These are phyloP conservation scores for Scenedesmus sp. DNA, from an alignment of 163 green algal species.

Conservation along the genomic window DNA sequence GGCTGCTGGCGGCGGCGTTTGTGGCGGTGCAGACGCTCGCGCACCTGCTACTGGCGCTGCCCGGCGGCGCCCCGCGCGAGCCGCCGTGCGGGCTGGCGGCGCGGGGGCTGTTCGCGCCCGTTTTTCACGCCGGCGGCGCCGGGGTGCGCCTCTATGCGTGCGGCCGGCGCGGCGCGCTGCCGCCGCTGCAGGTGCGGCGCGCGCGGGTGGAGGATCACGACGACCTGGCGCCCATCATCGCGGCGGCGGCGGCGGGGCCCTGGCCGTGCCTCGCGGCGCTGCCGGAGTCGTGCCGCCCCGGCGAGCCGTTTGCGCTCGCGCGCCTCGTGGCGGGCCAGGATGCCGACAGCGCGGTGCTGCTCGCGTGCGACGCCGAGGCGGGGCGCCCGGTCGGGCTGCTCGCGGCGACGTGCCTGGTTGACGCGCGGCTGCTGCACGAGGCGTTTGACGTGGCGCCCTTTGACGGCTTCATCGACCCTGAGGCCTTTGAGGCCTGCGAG, in stretches of 20 bases:
- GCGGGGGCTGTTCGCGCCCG: too few species aligned
- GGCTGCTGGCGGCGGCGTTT: slow-evolving; percentile 24
- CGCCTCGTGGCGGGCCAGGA: slow-evolving; percentile 66
- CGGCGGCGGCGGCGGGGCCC: slow-evolving; percentile 8
- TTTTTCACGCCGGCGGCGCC: slow-evolving; percentile 7
- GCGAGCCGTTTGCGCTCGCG: slow-evolving; percentile 72
- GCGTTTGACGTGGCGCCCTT: slow-evolving; percentile 71
- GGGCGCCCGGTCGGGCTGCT: slow-evolving; percentile 60
- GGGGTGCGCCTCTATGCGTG: slow-evolving; percentile 22
- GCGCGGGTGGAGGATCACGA: slow-evolving; percentile 42
- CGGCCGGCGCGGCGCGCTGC: slow-evolving; percentile 11
- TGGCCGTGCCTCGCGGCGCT: slow-evolving; percentile 61
- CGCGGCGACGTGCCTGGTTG: slow-evolving; percentile 60
- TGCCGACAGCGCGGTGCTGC: slow-evolving; percentile 60
- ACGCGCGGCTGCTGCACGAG: slow-evolving; percentile 56
- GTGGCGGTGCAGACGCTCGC: neutral
- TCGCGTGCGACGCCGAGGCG: slow-evolving; percentile 55
- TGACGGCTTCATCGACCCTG: slow-evolving; percentile 68
- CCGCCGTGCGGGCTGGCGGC: too few species aligned
- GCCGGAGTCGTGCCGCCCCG: slow-evolving; percentile 52
- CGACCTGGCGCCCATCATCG: slow-evolving; percentile 31
- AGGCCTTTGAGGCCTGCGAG: slow-evolving; percentile 56
- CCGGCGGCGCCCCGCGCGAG: too few species aligned
- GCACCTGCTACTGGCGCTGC: slow-evolving; percentile 33
- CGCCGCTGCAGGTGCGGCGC: slow-evolving; percentile 29